Conservation (phyloP, 2,329 filamentous ascomycete species). For the Phaeosphaeriaceae sp. region DNA sequence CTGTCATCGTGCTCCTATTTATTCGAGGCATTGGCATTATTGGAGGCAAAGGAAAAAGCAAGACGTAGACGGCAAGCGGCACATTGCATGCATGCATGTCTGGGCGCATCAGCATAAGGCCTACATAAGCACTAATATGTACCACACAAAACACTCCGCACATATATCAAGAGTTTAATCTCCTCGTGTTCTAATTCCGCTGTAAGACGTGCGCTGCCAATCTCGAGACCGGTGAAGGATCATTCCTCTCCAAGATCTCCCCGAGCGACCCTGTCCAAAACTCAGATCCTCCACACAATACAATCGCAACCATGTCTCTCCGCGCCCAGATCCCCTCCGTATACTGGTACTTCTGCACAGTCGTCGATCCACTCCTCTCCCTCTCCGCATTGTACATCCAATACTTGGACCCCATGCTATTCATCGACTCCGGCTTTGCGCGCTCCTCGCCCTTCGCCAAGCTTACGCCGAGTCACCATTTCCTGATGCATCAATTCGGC, state of each 20-base stretch:
- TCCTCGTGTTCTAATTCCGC: background rate
- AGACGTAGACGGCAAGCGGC: background rate
- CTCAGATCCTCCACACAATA: background rate
- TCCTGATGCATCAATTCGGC: slow-evolving; percentile 10
- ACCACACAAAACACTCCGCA: background rate
- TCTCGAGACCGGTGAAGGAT: background rate
- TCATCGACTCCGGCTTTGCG: slow-evolving; percentile 7
- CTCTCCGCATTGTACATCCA: slow-evolving; percentile 3
- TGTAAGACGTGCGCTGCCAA: background rate
- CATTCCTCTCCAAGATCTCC: background rate
- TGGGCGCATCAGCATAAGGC: background rate
- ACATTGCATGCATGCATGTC: background rate
- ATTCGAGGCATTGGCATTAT: slow-evolving; percentile 29
- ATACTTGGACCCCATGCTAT: slow-evolving; percentile 4
- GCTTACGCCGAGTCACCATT: slow-evolving; percentile 9
- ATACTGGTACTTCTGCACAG: slow-evolving; percentile 10
- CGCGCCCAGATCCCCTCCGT: slow-evolving; percentile 1
- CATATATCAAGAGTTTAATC: background rate
- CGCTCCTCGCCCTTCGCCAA: background rate
- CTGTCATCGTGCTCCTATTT: slow-evolving; percentile 42
- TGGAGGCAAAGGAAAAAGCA: slow-evolving; percentile 13
- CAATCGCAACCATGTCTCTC: slow-evolving; percentile 1
- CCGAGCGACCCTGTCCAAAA: background rate
- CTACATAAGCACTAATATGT: background rate
- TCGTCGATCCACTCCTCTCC: slow-evolving; percentile 10